Base-by-base conservation (phyloP, 1,284 basidiomycete genomes). In the Ustilago shanxiensis region DNA sequence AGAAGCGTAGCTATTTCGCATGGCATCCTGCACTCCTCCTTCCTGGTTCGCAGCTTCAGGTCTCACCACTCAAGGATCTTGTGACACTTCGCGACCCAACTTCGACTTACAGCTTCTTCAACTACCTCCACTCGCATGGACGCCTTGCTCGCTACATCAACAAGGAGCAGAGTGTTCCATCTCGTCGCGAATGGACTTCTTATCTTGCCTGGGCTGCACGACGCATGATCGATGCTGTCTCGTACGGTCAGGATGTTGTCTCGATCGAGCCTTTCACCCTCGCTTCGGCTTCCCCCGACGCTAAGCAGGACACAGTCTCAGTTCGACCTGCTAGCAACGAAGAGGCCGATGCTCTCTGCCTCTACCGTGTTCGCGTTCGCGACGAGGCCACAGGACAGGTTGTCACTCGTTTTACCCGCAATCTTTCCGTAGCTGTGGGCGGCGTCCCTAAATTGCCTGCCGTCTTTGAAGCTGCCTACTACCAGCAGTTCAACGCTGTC, bases 51-150 rank as follows among this genome's bases (percentile, higher is more conserved):
- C 83, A 83, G 66, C 79, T 86, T 28, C 84, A 86, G 57, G 84
- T 86, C 29, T 85, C 83, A 49, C 84, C 83, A 24, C 71, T 85
- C 47, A 86, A 86, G 69, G 84, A 86, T 49, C 74, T 86, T 0
- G 84, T 79, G 14, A 84, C 83, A 0, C 80, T 86, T 66, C 76
- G 84, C n/a, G 83, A 86, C 37, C 84, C 84, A 8, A 84, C 83
- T 4, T 86, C 84, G 5, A 73, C 76, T 29, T 86, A 74, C 61
- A 81, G 72, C 52, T 86, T 85, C 65, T 72, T 73, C 64, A 86
- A 85, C 75, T 86, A 82, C 61, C 73, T 86, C n/a, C 82, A 85
- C 63, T 66, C 66, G 33, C 65, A 82, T 26, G 77, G 79, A 16
- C 79, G 84, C 16, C 80, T 86, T 14, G 77, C 79, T 33, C 70